A percentile compares a stretch with the other conserved stretches of the same genome.
Evolutionary conservation across 1,284 basidiomycete species (phyloP).

Genomic region (Sanghuangporus baumii): DNA sequence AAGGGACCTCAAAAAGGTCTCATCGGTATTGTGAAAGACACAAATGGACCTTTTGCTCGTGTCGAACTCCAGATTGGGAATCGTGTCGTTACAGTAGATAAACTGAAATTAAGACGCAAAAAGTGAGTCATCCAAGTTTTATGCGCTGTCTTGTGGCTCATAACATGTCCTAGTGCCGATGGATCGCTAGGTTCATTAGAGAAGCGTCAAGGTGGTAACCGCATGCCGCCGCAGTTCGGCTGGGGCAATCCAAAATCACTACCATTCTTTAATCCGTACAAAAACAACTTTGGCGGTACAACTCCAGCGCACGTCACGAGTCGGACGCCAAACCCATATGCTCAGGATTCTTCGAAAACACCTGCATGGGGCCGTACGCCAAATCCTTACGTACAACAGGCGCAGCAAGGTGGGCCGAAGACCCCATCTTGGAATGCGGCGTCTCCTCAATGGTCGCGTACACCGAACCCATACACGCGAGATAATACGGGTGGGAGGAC

Average conservation of each 20-base stretch:
- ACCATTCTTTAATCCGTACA: slow-evolving; percentile 30
- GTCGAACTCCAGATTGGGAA: slow-evolving; percentile 92
- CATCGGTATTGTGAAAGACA: slow-evolving; percentile 91
- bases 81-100: slow-evolving; percentile 84
- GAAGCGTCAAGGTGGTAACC: slow-evolving; percentile 17
- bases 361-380: slow-evolving; percentile 46
- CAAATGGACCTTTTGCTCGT: slow-evolving; percentile 81
- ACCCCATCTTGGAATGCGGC: slow-evolving; percentile 29
- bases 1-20: slow-evolving; percentile 92
- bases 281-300: slow-evolving; percentile 22
- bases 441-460: slow-evolving; percentile 60
- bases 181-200: slow-evolving; percentile 48
- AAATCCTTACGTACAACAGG: slow-evolving; percentile 46
- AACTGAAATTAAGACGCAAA: slow-evolving; percentile 74
- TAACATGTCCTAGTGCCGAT: slow-evolving; percentile 38
- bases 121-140: slow-evolving; percentile 48
- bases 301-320: slow-evolving; percentile 29
- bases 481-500: slow-evolving; percentile 46
- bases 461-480: slow-evolving; percentile 68
- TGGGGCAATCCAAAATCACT: neutral
- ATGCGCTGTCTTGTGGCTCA: neutral
- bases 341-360: slow-evolving; percentile 25
- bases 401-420: slow-evolving; percentile 32
- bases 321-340: slow-evolving; percentile 17
- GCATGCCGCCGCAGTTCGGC: neutral